Percentiles rank a stretch among this genome's conserved stretches.
phyloP scores from a whole-genome alignment of 345 rosid genomes.

The Aquilaria sinensis region DNA sequence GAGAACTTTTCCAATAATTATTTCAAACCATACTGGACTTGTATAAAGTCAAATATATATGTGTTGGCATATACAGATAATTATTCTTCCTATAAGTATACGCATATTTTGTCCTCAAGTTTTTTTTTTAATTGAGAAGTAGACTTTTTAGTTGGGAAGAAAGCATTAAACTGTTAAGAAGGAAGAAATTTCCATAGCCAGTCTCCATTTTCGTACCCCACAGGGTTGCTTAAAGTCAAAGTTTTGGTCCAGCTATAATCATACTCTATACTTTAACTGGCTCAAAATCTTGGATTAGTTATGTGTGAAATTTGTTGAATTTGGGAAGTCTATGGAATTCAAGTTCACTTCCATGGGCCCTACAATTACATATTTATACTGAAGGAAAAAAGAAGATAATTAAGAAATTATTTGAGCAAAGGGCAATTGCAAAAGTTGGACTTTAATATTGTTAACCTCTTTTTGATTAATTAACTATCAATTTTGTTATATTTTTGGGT shows the following conservation, averaged over 20 bases:
- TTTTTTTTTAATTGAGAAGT: neutral
- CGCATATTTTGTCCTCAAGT: too few relatives aligned
- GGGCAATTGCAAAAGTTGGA: too few relatives aligned
- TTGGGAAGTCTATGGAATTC: neutral
- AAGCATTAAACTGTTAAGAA: neutral
- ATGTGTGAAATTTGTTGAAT: neutral
- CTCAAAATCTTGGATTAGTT: too few relatives aligned
- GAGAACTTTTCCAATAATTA: too few relatives aligned
- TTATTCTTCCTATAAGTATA: too few relatives aligned
- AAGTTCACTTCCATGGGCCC: neutral
- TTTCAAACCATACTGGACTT: neutral
- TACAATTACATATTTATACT: neutral
- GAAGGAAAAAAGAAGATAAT: neutral
- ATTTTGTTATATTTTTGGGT: too few relatives aligned
- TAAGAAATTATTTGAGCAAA: too few relatives aligned
- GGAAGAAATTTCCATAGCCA: neutral
- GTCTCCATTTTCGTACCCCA: slow-evolving; percentile 8
- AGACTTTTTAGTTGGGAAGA: neutral
- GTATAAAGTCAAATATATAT: neutral
- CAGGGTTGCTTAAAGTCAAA: slow-evolving; percentile 12
- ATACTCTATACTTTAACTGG: neutral
- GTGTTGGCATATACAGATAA: neutral
- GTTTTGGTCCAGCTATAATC: neutral
- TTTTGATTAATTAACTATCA: too few relatives aligned
- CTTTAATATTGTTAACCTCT: too few relatives aligned